phyloP scores from a whole-genome alignment of 1,284 basidiomycete genomes.

The Trichosporon inkin region DNA sequence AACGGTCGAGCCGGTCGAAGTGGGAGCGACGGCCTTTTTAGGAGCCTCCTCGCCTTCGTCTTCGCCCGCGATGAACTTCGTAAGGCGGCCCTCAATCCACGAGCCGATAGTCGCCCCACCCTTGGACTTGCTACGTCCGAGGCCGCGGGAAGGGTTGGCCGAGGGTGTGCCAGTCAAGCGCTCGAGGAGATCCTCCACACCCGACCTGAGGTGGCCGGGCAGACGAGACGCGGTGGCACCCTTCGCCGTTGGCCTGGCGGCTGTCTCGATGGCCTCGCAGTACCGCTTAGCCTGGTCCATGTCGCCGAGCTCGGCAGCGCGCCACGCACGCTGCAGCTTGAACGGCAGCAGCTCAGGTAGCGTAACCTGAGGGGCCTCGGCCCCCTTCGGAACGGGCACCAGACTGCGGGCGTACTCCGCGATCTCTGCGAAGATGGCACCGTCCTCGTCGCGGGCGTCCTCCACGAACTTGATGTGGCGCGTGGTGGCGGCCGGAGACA shows the following conservation, averaged over 20 bases:
- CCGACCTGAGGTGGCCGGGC: constrained; percentile 63
- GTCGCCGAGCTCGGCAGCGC: constrained; percentile 75
- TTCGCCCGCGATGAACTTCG: constrained; percentile 94
- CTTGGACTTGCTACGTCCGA: constrained; percentile 61
- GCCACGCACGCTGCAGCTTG: constrained; percentile 72
- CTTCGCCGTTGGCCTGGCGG: constrained; percentile 39
- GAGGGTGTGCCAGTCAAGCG: constrained; percentile 69
- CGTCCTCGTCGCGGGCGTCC: constrained; percentile 54
- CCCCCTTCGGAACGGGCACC: constrained; percentile 67
- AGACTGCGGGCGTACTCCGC: constrained; percentile 86
- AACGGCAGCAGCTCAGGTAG: constrained; percentile 85
- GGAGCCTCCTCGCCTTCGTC: constrained; percentile 35
- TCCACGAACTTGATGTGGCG: constrained; percentile 41
- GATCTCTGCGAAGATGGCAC: constrained; percentile 84
- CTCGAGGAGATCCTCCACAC: constrained; percentile 75
- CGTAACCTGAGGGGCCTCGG: constrained; percentile 70
- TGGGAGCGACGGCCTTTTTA: constrained; percentile 14
- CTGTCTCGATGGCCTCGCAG: constrained; percentile 80
- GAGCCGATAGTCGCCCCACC: constrained; percentile 89
- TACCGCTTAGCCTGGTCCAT: constrained; percentile 71
- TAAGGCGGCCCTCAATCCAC: constrained; percentile 90
- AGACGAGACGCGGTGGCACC: constrained; percentile 51
- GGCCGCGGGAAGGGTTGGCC: constrained; percentile 71
- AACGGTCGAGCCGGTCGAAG: constrained; percentile 10
- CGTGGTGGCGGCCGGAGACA: constrained; percentile 35